These are phyloP conservation scores for Prunus campanulata DNA, from an alignment of 306 rosid species.

Conservation along the genomic window DNA sequence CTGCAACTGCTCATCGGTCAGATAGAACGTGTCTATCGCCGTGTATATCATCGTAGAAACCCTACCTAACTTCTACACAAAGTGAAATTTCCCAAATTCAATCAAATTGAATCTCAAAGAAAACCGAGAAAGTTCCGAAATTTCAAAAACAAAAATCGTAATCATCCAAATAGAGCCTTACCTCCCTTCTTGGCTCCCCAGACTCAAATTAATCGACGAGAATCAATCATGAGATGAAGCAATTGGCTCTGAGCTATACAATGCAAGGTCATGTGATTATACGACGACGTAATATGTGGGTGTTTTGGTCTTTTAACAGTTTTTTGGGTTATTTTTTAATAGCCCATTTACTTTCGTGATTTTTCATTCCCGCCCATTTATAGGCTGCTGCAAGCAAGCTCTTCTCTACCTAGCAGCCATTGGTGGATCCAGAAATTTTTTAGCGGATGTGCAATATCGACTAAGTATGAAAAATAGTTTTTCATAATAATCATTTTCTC, in stretches of 20 bases:
- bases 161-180: not conserved
- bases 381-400: no score
- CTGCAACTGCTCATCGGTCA: slow-evolving; percentile 59
- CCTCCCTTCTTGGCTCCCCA: not conserved
- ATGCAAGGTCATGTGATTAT: not conserved
- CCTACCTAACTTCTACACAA: slow-evolving; percentile 10
- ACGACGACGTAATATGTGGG: not conserved
- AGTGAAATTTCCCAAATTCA: not conserved
- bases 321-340: not conserved
- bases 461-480: no score
- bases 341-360: not conserved
- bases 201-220: not conserved
- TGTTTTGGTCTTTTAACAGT: not conserved
- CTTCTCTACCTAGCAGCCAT: no score
- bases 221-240: not conserved
- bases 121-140: not conserved
- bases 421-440: no score
- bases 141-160: no score
- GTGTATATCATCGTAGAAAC: slow-evolving; percentile 63
- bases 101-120: not conserved
- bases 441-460: no score
- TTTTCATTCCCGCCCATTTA: not conserved
- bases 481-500: no score
- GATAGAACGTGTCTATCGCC: slow-evolving; percentile 85
- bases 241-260: not conserved